Base-by-base conservation (phyloP, 352 stramenopile species). In the Phytopythium kandeliae region DNA sequence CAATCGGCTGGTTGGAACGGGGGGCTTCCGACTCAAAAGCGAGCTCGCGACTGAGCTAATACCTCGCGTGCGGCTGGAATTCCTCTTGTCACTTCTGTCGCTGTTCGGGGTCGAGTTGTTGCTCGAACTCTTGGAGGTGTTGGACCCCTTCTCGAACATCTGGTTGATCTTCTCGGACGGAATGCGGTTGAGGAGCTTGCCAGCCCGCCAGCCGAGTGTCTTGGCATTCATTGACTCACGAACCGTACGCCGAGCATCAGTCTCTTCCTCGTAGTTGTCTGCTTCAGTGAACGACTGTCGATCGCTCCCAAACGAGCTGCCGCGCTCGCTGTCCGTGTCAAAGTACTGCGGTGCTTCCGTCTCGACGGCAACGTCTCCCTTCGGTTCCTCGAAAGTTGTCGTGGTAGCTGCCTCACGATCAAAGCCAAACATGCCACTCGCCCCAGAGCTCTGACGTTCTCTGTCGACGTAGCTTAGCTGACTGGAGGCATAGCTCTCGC, bases 321-420 rank as follows among this genome's bases (percentile, higher is more conserved):
- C 69, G 19, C 64, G 62, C 5, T 80, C 69, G 51, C 72, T 80
- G 43, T 80, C 69, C 0, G 72, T 71, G 49, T 84, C 69, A 22
- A 76, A 76, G 57, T 75, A 74, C 51, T 66, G 68, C 8, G 55
- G 66, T 0, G 60, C 65, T 11, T 67, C 57, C 6, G 55, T 41
- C 30, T 51, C 25, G 24, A 8, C 26, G 11, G 42, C 24, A 21
- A 0, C 21, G 7, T 24, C 30, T 2, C 1, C 17, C 30, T 51
- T 51, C 3, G 45, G 31, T 30, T 51, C 30, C 26, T 41, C 30
- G 4, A 28, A 26, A 16, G 10, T 28, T 26, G 28, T 5, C 6
- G n/a, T 30, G 16, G 45, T 15, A 9, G 24, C 26, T 0, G 19
- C 28, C 8, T 19, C 45, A 6, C 42, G 42, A 10, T 51, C 45